phyloP scores from a whole-genome alignment of 805 yeast species.

The Maudiozyma turicensis region DNA sequence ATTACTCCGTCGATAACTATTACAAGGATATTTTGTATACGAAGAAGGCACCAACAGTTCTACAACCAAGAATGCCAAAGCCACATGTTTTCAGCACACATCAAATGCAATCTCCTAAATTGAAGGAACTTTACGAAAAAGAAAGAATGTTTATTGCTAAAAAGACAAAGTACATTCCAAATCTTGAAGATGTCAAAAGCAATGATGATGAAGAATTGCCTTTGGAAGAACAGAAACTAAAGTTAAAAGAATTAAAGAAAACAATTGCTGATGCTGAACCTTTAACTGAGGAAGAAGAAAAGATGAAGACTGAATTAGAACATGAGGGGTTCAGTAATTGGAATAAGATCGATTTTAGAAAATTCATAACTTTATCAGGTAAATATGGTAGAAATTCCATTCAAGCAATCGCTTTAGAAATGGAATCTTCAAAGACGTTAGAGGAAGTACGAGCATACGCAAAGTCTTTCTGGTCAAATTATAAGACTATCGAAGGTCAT shows the following conservation, averaged over 20 bases:
- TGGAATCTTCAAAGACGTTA: conserved; percentile 62
- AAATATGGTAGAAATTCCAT: conserved; percentile 77
- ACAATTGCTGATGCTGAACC: conserved; percentile 71
- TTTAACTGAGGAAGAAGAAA: conserved; percentile 73
- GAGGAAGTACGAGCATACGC: conserved; percentile 78
- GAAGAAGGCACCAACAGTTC: conserved; percentile 35
- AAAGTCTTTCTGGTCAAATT: conserved; percentile 71
- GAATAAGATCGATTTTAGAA: conserved; percentile 81
- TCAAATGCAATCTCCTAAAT: conserved; percentile 73
- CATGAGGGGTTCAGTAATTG: conserved; percentile 69
- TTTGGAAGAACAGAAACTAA: conserved; percentile 35
- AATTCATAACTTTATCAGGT: conserved; percentile 65
- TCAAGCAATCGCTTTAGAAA: conserved; percentile 62
- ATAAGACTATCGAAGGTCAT: conserved; percentile 74
- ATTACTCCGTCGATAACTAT: conserved; percentile 80
- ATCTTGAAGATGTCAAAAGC: conserved; percentile 42
- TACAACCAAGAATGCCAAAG: conserved; percentile 78
- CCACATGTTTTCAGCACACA: conserved; percentile 79
- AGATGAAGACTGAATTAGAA: conserved; percentile 47
- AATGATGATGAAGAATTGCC: conserved; percentile 32
- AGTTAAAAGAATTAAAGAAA: conserved; percentile 50
- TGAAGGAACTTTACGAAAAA: conserved; percentile 66
- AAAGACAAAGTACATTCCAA: conserved; percentile 56
- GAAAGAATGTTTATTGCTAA: conserved; percentile 74
- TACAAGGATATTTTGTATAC: conserved; percentile 74